Base-by-base conservation (phyloP, 768 basidiomycete species). In the Auriscalpium vulgare region DNA sequence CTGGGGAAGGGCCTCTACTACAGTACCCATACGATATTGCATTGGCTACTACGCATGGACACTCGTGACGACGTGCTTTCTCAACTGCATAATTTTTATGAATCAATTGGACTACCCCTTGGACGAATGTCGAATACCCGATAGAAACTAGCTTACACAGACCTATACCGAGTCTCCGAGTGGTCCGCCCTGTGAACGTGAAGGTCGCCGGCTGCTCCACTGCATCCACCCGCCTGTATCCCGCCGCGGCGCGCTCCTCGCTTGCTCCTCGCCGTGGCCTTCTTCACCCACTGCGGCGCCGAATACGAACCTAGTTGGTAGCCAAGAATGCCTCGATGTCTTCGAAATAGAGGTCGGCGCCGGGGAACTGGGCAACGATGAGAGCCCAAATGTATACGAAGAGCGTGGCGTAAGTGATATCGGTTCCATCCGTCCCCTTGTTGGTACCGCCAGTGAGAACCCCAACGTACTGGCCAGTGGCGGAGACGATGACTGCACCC, bases 391-490 rank as follows among this genome's bases (percentile, higher is more conserved):
- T 37, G 48, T 56, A 67, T 40, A 63, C 53, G 37, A 66, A 60
- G 51, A 55, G 59, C 37, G 66, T 64, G 36, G 50, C 58, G 45
- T 52, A 67, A 47, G 66, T 67, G 62, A 67, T 65, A 53, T 66
- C 57, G 46, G 66, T 59, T 8, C 56, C 58, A 40, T 56, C 63
- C 37, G 61, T 61, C n/a, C 56, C 51, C 46, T 59, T 58, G 36
- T 61, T 59, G 3, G 61, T 53, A 10, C 63, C 64, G 47, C 66
- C 63, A 16, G 61, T 67, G 43, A 66, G 49, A 49, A 59, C 34
- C 8, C 48, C 58, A 55, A 66, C 53, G 47, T 56, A 66, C 54
- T 55, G 48, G 52, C 62, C 62, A 34, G 13, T 10, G 53, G 62
- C 13, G 54, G 47, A 58, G 58, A 64, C 65, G 51, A 63, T 59